Conservation (phyloP, 2,329 filamentous ascomycete species). For the Clonostachys sp. region DNA sequence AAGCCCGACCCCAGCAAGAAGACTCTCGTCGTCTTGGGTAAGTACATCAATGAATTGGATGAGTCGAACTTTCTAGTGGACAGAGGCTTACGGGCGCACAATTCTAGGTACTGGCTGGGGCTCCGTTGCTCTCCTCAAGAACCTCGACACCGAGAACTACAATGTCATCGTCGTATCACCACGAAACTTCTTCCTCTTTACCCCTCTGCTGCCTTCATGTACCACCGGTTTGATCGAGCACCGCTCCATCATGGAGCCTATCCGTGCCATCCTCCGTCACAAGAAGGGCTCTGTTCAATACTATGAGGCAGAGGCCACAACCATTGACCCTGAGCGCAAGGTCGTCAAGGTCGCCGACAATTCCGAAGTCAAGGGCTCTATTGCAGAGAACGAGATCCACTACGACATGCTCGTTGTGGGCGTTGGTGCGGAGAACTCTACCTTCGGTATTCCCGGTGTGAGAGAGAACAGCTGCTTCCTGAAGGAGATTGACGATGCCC, state of each 20-base stretch:
- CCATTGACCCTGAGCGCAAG: conserved; percentile 90
- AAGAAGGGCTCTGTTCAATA: conserved; percentile 92
- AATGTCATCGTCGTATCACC: conserved; percentile 97
- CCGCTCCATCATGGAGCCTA: conserved; percentile 98
- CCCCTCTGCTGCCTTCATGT: conserved; percentile 92
- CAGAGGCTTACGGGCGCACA: neutral
- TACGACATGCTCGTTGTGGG: conserved; percentile 98
- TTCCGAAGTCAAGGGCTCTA: conserved; percentile 85
- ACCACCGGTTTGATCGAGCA: conserved; percentile 97
- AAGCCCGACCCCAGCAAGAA: conserved; percentile 86
- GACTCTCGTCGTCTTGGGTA: conserved; percentile 93
- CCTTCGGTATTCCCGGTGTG: conserved; percentile 95
- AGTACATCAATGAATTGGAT: conserved; percentile 12
- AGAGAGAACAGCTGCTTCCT: conserved; percentile 95
- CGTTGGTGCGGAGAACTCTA: conserved; percentile 96
- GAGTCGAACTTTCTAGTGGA: conserved; percentile 2
- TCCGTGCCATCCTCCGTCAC: conserved; percentile 91
- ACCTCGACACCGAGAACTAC: conserved; percentile 98
- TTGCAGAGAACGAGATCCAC: conserved; percentile 79
- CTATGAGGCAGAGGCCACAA: conserved; percentile 96
- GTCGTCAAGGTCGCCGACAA: conserved; percentile 86
- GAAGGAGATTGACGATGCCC: conserved; percentile 96
- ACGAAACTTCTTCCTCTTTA: conserved; percentile 99
- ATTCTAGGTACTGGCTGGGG: conserved; percentile 87
- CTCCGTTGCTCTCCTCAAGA: conserved; percentile 94